phyloP scores from a whole-genome alignment of 2,329 filamentous ascomycete genomes.

The Penicillium sp. region DNA sequence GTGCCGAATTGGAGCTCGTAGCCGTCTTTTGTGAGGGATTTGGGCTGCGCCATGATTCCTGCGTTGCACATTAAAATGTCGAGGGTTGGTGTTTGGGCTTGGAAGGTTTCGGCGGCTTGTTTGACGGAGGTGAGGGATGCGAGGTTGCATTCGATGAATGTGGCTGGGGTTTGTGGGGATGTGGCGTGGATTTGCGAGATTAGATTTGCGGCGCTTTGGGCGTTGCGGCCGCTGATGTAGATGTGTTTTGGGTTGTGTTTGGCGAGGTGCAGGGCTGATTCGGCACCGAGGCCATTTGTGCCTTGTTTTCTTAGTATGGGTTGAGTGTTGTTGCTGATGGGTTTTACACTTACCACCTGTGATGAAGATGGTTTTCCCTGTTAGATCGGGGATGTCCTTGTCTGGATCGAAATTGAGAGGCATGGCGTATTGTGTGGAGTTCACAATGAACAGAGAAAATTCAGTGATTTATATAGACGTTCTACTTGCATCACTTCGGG shows the following conservation, averaged over 20 bases:
- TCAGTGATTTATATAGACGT: too few species aligned
- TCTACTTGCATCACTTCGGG: too few species aligned
- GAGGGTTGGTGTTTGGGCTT: conserved; percentile 30
- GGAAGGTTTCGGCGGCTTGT: conserved; percentile 38
- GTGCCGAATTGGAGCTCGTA: conserved; percentile 49
- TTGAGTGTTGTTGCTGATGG: not conserved
- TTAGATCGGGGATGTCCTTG: conserved; percentile 8
- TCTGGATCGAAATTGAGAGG: conserved; percentile 8
- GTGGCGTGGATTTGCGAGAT: conserved; percentile 34
- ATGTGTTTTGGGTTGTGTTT: conserved; percentile 35
- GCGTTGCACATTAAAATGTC: conserved; percentile 47
- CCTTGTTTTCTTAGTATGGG: conserved; percentile 33
- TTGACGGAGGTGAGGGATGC: conserved; percentile 42
- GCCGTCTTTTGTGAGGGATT: conserved; percentile 40
- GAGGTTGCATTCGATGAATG: conserved; percentile 44
- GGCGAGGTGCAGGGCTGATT: conserved; percentile 37
- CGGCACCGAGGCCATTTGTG: conserved; percentile 46
- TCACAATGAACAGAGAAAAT: too few species aligned
- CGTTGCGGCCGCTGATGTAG: conserved; percentile 13
- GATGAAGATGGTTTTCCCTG: conserved; percentile 11
- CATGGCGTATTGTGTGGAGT: not conserved
- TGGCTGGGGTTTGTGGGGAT: conserved; percentile 21
- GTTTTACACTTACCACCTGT: conserved; percentile 9
- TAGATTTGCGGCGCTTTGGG: conserved; percentile 14
- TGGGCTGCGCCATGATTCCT: conserved; percentile 41